Conservation (phyloP, 2,329 filamentous ascomycete genomes). For the Neurospora crassa region DNA sequence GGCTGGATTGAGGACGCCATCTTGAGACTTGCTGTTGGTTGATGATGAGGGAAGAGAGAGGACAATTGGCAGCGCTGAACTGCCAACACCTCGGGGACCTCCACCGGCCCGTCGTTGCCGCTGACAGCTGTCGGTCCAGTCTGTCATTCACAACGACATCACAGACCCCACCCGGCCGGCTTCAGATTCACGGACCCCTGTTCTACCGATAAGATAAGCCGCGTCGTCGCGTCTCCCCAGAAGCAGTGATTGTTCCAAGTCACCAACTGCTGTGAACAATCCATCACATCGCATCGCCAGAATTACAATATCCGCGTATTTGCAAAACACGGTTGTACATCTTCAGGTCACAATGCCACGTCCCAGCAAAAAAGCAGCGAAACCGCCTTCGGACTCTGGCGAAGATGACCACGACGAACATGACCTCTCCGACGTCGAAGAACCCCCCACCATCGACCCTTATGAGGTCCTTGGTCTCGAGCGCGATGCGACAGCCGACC, state of each 20-base stretch:
- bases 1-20: constrained; percentile 18
- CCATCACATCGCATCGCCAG: background rate
- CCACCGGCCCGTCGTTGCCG: background rate
- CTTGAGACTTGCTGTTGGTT: background rate
- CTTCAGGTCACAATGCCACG: background rate
- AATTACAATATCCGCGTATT: background rate
- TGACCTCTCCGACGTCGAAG: constrained; percentile 39
- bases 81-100: background rate
- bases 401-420: constrained; percentile 24
- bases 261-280: background rate
- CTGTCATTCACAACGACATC: background rate
- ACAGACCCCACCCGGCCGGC: background rate
- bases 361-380: background rate
- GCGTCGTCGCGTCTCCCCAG: background rate
- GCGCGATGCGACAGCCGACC: constrained; percentile 59
- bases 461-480: constrained; percentile 71
- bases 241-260: background rate
- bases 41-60: background rate
- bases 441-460: constrained; percentile 59
- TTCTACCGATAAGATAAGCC: background rate
- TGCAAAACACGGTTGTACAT: too few relatives aligned
- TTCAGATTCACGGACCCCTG: background rate
- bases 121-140: background rate
- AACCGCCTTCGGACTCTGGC: background rate
- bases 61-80: background rate